These are phyloP conservation scores for Apiospora marii DNA, from an alignment of 2,329 filamentous ascomycete species.

Conservation along the genomic window DNA sequence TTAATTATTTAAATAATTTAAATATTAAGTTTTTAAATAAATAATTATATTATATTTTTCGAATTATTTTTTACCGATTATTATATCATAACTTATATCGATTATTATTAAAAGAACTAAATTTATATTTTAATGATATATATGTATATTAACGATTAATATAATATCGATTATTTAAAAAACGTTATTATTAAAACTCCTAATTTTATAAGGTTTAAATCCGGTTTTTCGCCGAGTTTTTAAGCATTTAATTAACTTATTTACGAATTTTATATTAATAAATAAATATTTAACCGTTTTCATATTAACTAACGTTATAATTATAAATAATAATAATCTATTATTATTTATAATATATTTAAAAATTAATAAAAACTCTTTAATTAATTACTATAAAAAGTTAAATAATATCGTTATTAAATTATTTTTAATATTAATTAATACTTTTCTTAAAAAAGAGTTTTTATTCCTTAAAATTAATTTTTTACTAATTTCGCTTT, in stretches of 20 bases:
- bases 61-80: not conserved
- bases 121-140: not conserved
- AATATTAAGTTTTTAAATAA: not conserved
- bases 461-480: not conserved
- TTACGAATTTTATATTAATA: no score
- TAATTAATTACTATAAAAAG: not conserved
- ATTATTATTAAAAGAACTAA: not conserved
- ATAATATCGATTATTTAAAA: no score
- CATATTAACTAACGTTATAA: no score
- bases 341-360: slow-evolving; percentile 4
- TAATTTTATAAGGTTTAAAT: no score
- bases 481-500: not conserved
- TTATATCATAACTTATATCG: not conserved
- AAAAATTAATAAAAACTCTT: not conserved
- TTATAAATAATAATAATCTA: not conserved
- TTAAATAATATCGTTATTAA: not conserved
- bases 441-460: not conserved
- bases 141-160: no score
- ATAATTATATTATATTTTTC: not conserved
- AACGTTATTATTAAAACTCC: no score
- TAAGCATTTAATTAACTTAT: no score
- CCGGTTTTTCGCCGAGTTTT: no score
- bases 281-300: no score
- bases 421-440: not conserved
- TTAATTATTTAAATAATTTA: not conserved